Conservation (phyloP, 441 rosid species). For the Corymbia citriodora region DNA sequence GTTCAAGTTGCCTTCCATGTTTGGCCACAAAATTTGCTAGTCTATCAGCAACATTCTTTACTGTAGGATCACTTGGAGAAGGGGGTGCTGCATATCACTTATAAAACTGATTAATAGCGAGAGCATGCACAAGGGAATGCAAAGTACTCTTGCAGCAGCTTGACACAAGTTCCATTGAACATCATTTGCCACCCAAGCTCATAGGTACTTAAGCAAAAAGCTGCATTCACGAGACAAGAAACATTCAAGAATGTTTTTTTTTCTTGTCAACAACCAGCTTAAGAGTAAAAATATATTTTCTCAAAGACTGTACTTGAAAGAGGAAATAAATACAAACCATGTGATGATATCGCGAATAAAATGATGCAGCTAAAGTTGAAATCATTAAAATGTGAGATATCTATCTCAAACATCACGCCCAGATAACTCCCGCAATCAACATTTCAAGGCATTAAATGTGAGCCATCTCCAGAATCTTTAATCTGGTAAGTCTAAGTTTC, state of each 20-base stretch:
- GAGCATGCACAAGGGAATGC: constrained; percentile 96
- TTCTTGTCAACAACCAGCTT: constrained; percentile 28
- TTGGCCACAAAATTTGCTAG: constrained; percentile 98
- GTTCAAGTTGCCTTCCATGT: constrained; percentile 92
- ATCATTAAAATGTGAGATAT: background rate
- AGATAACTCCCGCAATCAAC: background rate
- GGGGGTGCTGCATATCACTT: constrained; percentile 99
- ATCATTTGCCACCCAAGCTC: constrained; percentile 89
- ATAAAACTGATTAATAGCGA: constrained; percentile 98
- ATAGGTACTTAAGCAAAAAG: constrained; percentile 75
- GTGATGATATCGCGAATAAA: background rate
- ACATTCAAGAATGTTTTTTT: constrained; percentile 69
- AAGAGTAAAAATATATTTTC: constrained; percentile 22
- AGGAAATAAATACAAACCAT: background rate
- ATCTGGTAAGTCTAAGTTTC: background rate
- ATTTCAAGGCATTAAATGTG: background rate
- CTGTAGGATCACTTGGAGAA: constrained; percentile 79
- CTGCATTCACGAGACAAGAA: constrained; percentile 96
- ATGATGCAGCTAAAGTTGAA: background rate
- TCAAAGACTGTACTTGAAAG: background rate
- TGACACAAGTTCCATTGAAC: constrained; percentile 87
- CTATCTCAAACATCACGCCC: background rate
- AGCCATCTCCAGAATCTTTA: background rate
- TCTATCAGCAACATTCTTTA: constrained; percentile 97
- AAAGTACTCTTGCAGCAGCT: constrained; percentile 90